Evolutionary conservation across 75 land plant genomes (phyloP).

Genomic region (Azolla pinnata): DNA sequence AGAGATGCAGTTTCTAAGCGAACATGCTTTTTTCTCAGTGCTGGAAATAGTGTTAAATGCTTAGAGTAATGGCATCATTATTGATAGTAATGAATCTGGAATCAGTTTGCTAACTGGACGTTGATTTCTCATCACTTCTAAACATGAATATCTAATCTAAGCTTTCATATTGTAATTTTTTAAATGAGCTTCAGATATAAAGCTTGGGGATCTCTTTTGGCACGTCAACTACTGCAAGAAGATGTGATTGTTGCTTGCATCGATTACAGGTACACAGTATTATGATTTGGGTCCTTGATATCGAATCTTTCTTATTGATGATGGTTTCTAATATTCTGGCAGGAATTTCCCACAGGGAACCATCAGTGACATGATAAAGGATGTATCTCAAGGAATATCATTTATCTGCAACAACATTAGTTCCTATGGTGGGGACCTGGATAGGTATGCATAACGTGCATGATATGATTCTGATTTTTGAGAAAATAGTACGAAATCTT

Average conservation of each 20-base stretch:
- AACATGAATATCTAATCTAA: too few species aligned
- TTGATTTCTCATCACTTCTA: too few species aligned
- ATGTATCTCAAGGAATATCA: slow-evolving; percentile 81
- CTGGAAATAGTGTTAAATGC: too few species aligned
- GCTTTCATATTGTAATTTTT: too few species aligned
- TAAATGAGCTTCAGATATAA: slow-evolving; percentile 70
- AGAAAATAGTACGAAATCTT: background rate
- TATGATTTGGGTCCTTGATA: background rate
- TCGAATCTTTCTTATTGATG: background rate
- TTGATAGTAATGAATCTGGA: too few species aligned
- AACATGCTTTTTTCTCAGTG: too few species aligned
- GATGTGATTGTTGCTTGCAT: slow-evolving; percentile 86
- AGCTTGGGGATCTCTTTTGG: slow-evolving; percentile 94
- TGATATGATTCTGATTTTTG: background rate
- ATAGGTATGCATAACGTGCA: slow-evolving; percentile 33
- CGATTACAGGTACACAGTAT: slow-evolving; percentile 65
- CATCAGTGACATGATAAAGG: slow-evolving; percentile 80
- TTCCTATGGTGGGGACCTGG: slow-evolving; percentile 77
- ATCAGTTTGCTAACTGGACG: too few species aligned
- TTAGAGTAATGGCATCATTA: too few species aligned
- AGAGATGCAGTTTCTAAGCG: too few species aligned
- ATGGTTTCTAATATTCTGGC: slow-evolving; percentile 8
- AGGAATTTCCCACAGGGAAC: slow-evolving; percentile 97
- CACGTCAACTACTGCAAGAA: slow-evolving; percentile 66
- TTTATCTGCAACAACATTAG: slow-evolving; percentile 64